These are phyloP conservation scores for Tephrocybe sp. DNA, from an alignment of 768 basidiomycete species.

Conservation along the genomic window DNA sequence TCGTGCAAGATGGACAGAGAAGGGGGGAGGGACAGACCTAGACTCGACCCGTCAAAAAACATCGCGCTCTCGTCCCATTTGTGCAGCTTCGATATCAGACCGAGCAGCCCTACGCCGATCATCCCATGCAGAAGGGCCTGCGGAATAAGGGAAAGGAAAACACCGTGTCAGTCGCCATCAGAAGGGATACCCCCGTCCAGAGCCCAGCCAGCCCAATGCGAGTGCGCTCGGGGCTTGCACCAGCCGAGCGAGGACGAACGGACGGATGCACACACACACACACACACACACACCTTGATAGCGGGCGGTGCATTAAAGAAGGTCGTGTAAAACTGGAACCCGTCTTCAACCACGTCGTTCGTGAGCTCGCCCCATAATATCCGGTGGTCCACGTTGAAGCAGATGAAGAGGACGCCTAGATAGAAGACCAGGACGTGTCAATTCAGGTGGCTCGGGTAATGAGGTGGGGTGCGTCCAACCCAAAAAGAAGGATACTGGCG, in stretches of 20 bases:
- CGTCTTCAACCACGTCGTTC: conserved; percentile 68
- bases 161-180: too few species aligned
- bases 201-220: too few species aligned
- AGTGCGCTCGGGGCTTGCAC: too few species aligned
- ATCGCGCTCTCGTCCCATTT: conserved; percentile 91
- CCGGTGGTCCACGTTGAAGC: conserved; percentile 85
- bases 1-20: not conserved
- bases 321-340: conserved; percentile 86
- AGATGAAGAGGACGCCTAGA: conserved; percentile 79
- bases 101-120: conserved; percentile 73
- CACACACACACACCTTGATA: conserved; percentile 67
- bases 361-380: conserved; percentile 72
- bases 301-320: conserved; percentile 93
- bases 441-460: too few species aligned
- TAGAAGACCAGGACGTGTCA: too few species aligned
- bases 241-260: too few species aligned
- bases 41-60: conserved; percentile 89
- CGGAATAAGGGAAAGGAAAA: not conserved
- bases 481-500: conserved; percentile 87
- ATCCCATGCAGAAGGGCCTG: conserved; percentile 88
- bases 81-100: conserved; percentile 76
- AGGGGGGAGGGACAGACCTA: conserved; percentile 52
- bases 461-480: too few species aligned
- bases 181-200: too few species aligned
- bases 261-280: not conserved